phyloP scores from a whole-genome alignment of 108 stramenopile genomes.

The Cyclotella atomus region DNA sequence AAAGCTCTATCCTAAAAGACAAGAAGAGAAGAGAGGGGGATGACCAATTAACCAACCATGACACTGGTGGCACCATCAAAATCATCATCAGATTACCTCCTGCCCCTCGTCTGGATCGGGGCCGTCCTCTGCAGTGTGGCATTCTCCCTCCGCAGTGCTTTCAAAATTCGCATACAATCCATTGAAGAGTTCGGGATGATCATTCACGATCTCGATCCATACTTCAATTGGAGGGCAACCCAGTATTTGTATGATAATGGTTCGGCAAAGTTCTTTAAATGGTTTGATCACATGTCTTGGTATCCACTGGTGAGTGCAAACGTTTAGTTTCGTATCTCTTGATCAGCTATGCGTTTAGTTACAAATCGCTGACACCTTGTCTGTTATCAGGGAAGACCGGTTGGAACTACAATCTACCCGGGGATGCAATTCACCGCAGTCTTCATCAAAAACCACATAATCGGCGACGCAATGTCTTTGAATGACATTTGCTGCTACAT shows the following conservation, averaged over 20 bases:
- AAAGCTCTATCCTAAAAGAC: no score
- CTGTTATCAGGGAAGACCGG: constrained; percentile 78
- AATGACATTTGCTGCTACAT: constrained; percentile 94
- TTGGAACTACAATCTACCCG: constrained; percentile 98
- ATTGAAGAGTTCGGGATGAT: constrained; percentile 93
- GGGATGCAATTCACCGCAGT: constrained; percentile 97
- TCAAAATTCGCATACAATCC: constrained; percentile 85
- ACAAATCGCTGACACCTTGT: background rate
- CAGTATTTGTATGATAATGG: constrained; percentile 87
- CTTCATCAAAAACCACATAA: constrained; percentile 71
- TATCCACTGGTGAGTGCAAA: constrained; percentile 77
- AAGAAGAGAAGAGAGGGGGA: no score
- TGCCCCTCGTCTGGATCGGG: constrained; percentile 66
- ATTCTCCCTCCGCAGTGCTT: constrained; percentile 70
- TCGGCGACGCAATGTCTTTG: constrained; percentile 62
- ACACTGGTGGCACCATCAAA: background rate
- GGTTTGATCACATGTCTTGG: constrained; percentile 95
- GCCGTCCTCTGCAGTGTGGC: constrained; percentile 47
- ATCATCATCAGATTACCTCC: constrained; percentile 41
- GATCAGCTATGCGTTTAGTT: no score
- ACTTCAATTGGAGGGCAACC: constrained; percentile 95
- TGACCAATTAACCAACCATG: no score
- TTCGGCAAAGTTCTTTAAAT: constrained; percentile 67
- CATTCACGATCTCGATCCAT: constrained; percentile 98
- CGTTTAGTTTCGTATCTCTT: no score